Base-by-base conservation (phyloP, 108 stramenopile species). In the Poteriospumella lacustris region DNA sequence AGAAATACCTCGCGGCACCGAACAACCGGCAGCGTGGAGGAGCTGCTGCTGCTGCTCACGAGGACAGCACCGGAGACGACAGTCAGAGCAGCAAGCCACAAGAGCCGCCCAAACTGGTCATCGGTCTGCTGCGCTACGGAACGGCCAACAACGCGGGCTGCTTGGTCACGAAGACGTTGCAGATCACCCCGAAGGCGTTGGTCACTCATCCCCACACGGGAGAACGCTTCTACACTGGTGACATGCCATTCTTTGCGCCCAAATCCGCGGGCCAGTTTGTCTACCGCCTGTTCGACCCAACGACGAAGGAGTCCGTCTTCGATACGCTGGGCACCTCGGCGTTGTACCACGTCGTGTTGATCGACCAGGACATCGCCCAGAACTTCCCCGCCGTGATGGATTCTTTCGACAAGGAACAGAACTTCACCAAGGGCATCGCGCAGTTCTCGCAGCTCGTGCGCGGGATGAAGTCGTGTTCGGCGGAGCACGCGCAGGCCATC, bases 221-320 rank as follows among this genome's bases (percentile, higher is more conserved):
- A 64, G 31, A 31, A 64, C 9, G 15, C 60, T 31, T 31, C 36
- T 19, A 34, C 29, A 31, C 9, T 36, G 70, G 70, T 12, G 42
- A 5, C 38, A 5, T 73, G 3, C 31, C 43, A 12, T 73, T 73
- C 70, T 33, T 29, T 24, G 47, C 70, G 5, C 70, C 70, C 9
- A 73, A 73, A 56, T 3, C 70, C 12, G 70, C 44, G 26, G 70
- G 70, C 5, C 5, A 73, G 28, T 73, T 52, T 73, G 70, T 42
- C 3, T 73, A 29, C 33, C 70, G 70, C 47, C 31, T 73, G 41
- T 73, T 73, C 42, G 70, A 73, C 42, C 70, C 38, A 24, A 73
- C 12, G 24, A 12, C 36, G 9, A 56, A 73, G 41, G 70, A 73
- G 36, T 34, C 3, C 3, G 5, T 24, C 9, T 3, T 9, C 5